Percentiles rank a stretch among this genome's conserved stretches.
These are phyloP conservation scores for Dacryopinax primogenitus DNA, from an alignment of 768 basidiomycete genomes.

Conservation along the genomic window DNA sequence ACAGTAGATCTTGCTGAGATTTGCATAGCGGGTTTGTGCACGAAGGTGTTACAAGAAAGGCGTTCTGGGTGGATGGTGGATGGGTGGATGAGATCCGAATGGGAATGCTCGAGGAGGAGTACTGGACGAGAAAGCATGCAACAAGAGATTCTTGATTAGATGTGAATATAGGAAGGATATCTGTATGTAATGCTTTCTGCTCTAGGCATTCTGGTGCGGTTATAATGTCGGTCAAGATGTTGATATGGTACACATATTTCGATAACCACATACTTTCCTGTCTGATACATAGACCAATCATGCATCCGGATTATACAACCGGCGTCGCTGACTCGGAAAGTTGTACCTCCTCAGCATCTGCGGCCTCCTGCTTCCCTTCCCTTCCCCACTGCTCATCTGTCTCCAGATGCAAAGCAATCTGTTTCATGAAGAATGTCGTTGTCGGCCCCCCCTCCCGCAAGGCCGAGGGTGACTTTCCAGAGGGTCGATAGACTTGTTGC, in stretches of 20 bases:
- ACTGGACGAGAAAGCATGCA: neutral
- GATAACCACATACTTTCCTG: too few relatives aligned
- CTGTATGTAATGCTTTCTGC: neutral
- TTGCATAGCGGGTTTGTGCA: neutral
- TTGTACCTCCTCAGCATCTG: neutral
- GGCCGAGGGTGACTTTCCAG: conserved; percentile 35
- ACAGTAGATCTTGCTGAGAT: neutral
- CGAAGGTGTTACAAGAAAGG: neutral
- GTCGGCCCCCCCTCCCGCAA: conserved; percentile 31
- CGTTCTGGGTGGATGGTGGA: neutral
- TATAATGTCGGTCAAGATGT: neutral
- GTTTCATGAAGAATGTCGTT: conserved; percentile 26
- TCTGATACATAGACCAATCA: neutral
- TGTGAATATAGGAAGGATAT: neutral
- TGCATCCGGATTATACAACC: neutral
- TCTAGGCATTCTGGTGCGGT: neutral
- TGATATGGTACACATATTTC: neutral
- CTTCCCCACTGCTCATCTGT: conserved; percentile 28
- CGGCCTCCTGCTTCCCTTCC: neutral
- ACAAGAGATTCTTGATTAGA: too few relatives aligned
- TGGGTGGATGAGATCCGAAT: neutral
- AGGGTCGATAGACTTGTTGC: conserved; percentile 29
- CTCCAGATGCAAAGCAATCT: conserved; percentile 25
- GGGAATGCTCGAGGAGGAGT: neutral
- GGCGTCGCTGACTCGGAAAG: neutral